Base-by-base conservation (phyloP, 2,329 filamentous ascomycete species). In the Arthrinium puccinioides region DNA sequence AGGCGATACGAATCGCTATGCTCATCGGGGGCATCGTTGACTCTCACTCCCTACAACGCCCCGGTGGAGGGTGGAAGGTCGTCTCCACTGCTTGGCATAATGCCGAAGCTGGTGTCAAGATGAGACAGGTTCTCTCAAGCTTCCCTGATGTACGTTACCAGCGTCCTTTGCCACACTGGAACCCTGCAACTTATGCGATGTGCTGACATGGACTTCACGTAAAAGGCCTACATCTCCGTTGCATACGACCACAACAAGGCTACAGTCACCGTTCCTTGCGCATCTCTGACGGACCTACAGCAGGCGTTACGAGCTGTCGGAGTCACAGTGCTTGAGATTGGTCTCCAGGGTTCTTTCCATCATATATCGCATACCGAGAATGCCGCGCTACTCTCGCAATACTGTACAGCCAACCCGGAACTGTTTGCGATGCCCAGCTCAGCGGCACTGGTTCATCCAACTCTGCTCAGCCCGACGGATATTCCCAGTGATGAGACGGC, bases 11-110 rank as follows among this genome's bases (percentile, higher is more conserved):
- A 0, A 39, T 70, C 3, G 63, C 51, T 0, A 52, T 63, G 51
- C 44, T 63, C 2, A 52, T 63, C 18, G 65, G 61, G 1, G 54
- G 50, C 1, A 21, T 64, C 3, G 57, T 64, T 0, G 65, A 64
- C 43, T 51, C 50, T 5, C 40, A 56, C 9, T 38, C 44, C 16
- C 36, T 27, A 9, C 16, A 45, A 28, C 50, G 53, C 37, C 11
- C 30, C 29, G 48, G 53, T 10, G 44, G 40, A 37, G 56, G 52
- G 18, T 44, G 54, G 25, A 49, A 26, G 18, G 21, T 34, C 55
- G 6, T 37, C 43, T 5, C 48, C 38, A 4, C 55, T 48, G 52
- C 40, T 24, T 14, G 47, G 21, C 6, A 23, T 37, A n/a, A 25
- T 53, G 27, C 37, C 41, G 24, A 25, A 13, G 13, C 13, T 29